These are phyloP conservation scores for Penicillium psychrofluorescens DNA, from an alignment of 495 filamentous ascomycete genomes.

Conservation along the genomic window DNA sequence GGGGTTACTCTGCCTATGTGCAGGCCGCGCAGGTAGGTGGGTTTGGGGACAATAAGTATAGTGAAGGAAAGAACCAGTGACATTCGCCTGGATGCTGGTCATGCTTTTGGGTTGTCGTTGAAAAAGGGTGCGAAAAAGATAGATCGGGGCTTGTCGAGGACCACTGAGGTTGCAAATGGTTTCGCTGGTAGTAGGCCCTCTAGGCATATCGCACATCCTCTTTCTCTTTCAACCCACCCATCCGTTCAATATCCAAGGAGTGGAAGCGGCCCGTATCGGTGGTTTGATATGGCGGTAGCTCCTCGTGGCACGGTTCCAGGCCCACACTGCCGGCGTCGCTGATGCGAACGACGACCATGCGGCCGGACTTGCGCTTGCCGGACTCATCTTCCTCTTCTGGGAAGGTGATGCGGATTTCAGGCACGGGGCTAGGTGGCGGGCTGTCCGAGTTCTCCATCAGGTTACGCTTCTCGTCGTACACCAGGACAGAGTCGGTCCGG, in stretches of 20 bases:
- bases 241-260: constrained; percentile 86
- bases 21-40: constrained; percentile 18
- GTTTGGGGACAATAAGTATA: constrained; percentile 16
- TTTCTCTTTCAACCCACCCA: constrained; percentile 93
- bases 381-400: constrained; percentile 85
- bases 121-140: constrained; percentile 5
- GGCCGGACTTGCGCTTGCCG: constrained; percentile 75
- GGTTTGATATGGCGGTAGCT: constrained; percentile 84
- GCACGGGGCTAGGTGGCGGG: constrained; percentile 78
- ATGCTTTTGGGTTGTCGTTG: constrained; percentile 31
- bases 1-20: constrained; percentile 26
- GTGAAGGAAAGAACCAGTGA: constrained; percentile 13
- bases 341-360: constrained; percentile 87
- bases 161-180: background rate
- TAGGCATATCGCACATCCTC: constrained; percentile 38
- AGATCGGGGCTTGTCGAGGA: constrained; percentile 4
- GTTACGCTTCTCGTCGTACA: constrained; percentile 65
- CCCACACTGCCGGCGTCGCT: constrained; percentile 79
- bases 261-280: constrained; percentile 71
- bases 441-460: constrained; percentile 67
- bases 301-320: constrained; percentile 74
- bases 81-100: constrained; percentile 28
- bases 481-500: constrained; percentile 57
- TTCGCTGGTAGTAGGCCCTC: constrained; percentile 1
- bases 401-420: constrained; percentile 97